These are phyloP conservation scores for Phytophthora meadii DNA, from an alignment of 352 stramenopile species.

Conservation along the genomic window DNA sequence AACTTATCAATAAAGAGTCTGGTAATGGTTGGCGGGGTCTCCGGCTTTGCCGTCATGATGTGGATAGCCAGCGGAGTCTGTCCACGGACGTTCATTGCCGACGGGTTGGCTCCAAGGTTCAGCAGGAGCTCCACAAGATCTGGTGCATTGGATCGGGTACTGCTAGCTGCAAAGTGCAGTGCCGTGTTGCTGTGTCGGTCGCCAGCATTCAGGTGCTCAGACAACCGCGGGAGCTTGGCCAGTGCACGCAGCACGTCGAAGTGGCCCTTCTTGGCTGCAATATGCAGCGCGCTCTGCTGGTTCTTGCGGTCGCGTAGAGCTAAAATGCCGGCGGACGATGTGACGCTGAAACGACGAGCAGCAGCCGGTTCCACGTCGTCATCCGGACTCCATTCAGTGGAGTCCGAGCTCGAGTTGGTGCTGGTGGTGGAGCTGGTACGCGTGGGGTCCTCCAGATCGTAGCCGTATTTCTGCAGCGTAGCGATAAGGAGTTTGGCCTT, in stretches of 20 bases:
- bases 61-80: constrained; percentile 88
- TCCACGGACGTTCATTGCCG: constrained; percentile 77
- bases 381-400: constrained; percentile 47
- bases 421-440: constrained; percentile 32
- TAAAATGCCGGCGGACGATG: constrained; percentile 68
- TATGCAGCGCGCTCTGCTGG: constrained; percentile 86
- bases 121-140: constrained; percentile 81
- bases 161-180: constrained; percentile 84
- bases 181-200: constrained; percentile 85
- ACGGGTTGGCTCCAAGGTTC: constrained; percentile 62
- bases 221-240: constrained; percentile 73
- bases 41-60: constrained; percentile 75
- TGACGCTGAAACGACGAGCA: constrained; percentile 33
- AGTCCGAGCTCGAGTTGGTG: constrained; percentile 40
- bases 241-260: constrained; percentile 81
- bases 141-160: constrained; percentile 53
- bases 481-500: constrained; percentile 79
- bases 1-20: constrained; percentile 64
- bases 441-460: constrained; percentile 64
- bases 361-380: constrained; percentile 33
- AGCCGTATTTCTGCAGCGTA: constrained; percentile 87
- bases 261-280: constrained; percentile 85
- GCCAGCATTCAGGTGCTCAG: constrained; percentile 77
- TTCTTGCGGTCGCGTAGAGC: constrained; percentile 85
- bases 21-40: constrained; percentile 60